These are phyloP conservation scores for Strobilomyces echinocephalus DNA, from an alignment of 768 basidiomycete genomes.

Conservation along the genomic window DNA sequence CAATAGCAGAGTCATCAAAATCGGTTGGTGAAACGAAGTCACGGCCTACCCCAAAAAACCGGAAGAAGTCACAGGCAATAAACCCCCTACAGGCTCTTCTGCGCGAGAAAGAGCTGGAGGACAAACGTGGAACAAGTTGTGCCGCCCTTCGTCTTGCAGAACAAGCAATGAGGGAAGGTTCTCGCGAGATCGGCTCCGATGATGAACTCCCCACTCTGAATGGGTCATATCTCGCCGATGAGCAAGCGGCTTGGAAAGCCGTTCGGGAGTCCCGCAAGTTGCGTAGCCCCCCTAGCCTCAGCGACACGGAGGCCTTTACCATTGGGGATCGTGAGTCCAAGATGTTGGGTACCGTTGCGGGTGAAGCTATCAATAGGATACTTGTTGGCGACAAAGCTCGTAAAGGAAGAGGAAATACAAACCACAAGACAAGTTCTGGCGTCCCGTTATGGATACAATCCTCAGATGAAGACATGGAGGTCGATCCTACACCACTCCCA, in stretches of 20 bases:
- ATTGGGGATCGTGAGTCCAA: conserved; percentile 34
- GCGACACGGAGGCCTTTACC: conserved; percentile 28
- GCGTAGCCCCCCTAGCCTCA: conserved; percentile 8
- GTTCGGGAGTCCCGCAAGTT: conserved; percentile 25
- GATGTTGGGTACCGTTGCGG: conserved; percentile 29
- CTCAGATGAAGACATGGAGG: conserved; percentile 19
- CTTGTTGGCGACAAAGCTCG: conserved; percentile 38
- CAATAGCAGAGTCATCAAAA: conserved; percentile 6
- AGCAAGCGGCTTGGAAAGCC: conserved; percentile 38
- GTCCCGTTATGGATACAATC: conserved; percentile 31
- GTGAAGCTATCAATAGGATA: conserved; percentile 42
- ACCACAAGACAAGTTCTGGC: conserved; percentile 17
- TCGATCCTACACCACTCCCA: conserved; percentile 10
- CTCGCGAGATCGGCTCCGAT: conserved; percentile 15
- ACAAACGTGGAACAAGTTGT: conserved; percentile 33
- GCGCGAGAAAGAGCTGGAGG: conserved; percentile 42
- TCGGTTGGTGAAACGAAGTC: not conserved
- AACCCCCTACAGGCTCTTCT: conserved; percentile 55
- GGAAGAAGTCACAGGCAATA: conserved; percentile 20
- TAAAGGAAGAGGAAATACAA: conserved; percentile 22
- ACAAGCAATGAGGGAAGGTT: conserved; percentile 32
- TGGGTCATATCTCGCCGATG: conserved; percentile 28
- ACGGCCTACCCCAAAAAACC: not conserved
- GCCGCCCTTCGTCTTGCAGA: conserved; percentile 47
- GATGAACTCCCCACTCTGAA: conserved; percentile 20